A percentile compares a stretch with the other conserved stretches of the same genome.
Evolutionary conservation across 192 early-diverging fungal genomes (phyloP).

Genomic region (Phycomyces nitens): DNA sequence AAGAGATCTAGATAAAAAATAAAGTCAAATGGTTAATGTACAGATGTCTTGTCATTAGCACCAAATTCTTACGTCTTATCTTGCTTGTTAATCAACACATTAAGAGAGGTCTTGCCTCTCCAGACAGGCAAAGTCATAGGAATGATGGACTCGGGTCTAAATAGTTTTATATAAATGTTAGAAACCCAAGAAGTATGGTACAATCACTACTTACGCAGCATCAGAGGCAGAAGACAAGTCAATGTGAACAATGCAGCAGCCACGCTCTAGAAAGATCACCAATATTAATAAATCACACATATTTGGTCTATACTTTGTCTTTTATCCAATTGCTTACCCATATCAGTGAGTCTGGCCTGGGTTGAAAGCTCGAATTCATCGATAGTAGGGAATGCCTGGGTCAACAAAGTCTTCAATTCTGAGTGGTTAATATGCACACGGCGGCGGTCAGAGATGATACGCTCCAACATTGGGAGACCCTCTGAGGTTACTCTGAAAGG

Average conservation of each 20-base stretch:
- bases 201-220: constrained; percentile 8
- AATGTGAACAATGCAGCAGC: constrained; percentile 58
- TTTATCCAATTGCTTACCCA: constrained; percentile 2
- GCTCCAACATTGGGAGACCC: constrained; percentile 58
- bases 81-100: constrained; percentile 70
- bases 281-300: neutral
- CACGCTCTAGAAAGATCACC: constrained; percentile 17
- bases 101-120: constrained; percentile 69
- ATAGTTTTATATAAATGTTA: neutral
- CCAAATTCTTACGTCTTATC: constrained; percentile 53
- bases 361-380: constrained; percentile 23
- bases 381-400: constrained; percentile 43
- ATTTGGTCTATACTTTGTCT: neutral
- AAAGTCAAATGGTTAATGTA: no score
- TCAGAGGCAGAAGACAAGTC: constrained; percentile 38
- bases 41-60: no score
- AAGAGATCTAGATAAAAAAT: constrained; percentile 13
- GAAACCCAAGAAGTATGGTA: neutral
- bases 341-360: neutral
- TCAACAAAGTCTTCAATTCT: constrained; percentile 51
- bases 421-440: constrained; percentile 41
- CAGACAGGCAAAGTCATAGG: constrained; percentile 65
- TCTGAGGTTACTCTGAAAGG: constrained; percentile 67
- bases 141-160: constrained; percentile 4
- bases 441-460: constrained; percentile 45